A percentile compares a stretch with the other conserved stretches of the same genome.
phyloP scores from a whole-genome alignment of 2,329 filamentous ascomycete genomes.

The Xylaria hypoxylon region DNA sequence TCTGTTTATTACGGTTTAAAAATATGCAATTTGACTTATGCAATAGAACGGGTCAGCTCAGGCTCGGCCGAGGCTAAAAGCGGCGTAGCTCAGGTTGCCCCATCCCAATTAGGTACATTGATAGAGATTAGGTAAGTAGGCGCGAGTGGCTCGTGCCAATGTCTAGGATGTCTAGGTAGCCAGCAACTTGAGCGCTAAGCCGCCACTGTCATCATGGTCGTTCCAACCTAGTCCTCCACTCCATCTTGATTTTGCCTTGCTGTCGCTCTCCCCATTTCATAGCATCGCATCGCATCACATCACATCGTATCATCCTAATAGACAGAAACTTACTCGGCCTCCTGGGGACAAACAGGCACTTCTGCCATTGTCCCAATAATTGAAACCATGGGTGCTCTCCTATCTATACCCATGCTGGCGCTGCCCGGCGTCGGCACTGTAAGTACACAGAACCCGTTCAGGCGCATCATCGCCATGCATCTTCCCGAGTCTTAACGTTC shows the following conservation, averaged over 20 bases:
- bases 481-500: constrained; percentile 29
- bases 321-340: background rate
- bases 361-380: constrained; percentile 24
- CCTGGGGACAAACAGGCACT: constrained; percentile 9
- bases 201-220: constrained; percentile 1
- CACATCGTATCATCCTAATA: constrained; percentile 20
- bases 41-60: too few species aligned
- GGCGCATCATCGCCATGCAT: constrained; percentile 5
- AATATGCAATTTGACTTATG: too few species aligned
- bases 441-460: constrained; percentile 55
- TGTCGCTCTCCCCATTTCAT: background rate
- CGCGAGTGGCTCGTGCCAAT: constrained; percentile 13
- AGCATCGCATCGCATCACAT: constrained; percentile 9
- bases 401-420: constrained; percentile 90
- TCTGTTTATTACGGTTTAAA: too few species aligned
- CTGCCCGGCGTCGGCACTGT: constrained; percentile 88
- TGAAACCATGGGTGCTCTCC: constrained; percentile 81
- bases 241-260: background rate
- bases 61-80: too few species aligned
- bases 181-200: background rate
- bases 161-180: too few species aligned
- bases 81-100: too few species aligned
- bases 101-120: too few species aligned
- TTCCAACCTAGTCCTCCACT: background rate
- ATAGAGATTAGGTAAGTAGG: too few species aligned